Base-by-base conservation (phyloP, 805 yeast species). In the Debaryomyces castellii region DNA sequence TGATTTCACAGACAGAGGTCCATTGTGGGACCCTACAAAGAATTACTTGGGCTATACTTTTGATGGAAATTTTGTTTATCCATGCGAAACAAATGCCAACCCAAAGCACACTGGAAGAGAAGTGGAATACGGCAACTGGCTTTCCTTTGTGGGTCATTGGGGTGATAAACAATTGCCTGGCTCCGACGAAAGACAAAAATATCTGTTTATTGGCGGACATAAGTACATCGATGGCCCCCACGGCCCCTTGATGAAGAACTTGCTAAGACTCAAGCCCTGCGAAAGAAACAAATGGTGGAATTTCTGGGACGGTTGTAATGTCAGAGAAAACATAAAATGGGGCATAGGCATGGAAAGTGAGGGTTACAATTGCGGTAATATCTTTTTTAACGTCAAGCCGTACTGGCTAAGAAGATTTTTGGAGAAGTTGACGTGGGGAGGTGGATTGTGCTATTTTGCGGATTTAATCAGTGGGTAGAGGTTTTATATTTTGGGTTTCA, bases 1-100 rank as follows among this genome's bases (percentile, higher is more conserved):
- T 43, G 99, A 92, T 69, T 92, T 89, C 66, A 89, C 99, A 1
- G 99, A 92, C 63, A 74, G 96, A 37, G 99, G 99, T 1, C 87
- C 95, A 2, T 71, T 92, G 57, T 92, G 99, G 99, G 95, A 92
- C 62, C 97, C 98, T 0, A 70, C 89, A 0, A 68, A 78, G 59
- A 92, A 94, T 60, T 88, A 78, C 57, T 68, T 89, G 49, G 95
- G 89, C 0, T 92, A 92, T 64, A 84, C 89, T 0, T 86, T 76
- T 62, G 88, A 88, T 55, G 94, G 91, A 1, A 58, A 51, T 1
- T 56, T 54, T 4, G 71, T 82, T 4, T 58, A 65, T n/a, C 75
- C 80, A 1, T 75, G 73, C 1, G 63, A 57, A 18, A 52, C 50
- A 12, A 71, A 76, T 50, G 41, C 66, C 32, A 74, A 74, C 52